These are phyloP conservation scores for Albugo laibachii DNA, from an alignment of 352 stramenopile species.

Conservation along the genomic window DNA sequence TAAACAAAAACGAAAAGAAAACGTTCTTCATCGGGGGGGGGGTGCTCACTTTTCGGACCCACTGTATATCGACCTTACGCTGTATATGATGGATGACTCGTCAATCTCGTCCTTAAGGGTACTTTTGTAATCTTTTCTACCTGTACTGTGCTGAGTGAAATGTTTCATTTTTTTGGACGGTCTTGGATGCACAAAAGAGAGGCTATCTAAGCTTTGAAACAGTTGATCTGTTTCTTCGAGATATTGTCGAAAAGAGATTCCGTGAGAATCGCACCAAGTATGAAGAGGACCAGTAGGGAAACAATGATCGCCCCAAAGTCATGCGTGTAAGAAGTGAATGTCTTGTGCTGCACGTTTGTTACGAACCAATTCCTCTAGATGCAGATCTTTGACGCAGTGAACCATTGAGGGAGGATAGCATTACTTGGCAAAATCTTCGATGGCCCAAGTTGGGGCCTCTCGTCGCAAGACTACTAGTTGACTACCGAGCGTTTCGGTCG, in stretches of 20 bases:
- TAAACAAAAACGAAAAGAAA: no score
- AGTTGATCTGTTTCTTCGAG: conserved; percentile 37
- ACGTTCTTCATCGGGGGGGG: no score
- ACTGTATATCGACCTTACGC: conserved; percentile 45
- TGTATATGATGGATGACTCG: conserved; percentile 20
- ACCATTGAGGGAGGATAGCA: conserved; percentile 16
- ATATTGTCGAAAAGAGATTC: conserved; percentile 25
- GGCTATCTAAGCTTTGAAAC: conserved; percentile 36
- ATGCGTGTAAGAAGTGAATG: conserved; percentile 11
- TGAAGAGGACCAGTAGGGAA: conserved; percentile 7
- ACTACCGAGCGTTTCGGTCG: no score
- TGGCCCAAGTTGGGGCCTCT: conserved; percentile 23
- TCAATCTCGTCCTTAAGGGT: conserved; percentile 23
- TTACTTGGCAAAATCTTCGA: conserved; percentile 38
- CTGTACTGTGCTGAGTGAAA: neutral
- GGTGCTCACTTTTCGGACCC: no score
- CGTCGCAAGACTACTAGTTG: conserved; percentile 9
- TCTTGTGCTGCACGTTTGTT: neutral
- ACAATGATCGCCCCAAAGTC: conserved; percentile 3
- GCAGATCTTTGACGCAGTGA: conserved; percentile 39
- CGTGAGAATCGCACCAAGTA: conserved; percentile 5
- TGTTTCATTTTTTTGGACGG: conserved; percentile 32
- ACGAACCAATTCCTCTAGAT: conserved; percentile 15
- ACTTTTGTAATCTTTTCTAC: neutral
- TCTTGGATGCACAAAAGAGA: conserved; percentile 49